Conservation (phyloP, 2,329 filamentous ascomycete species). For the Cladosporium cucumerinum region DNA sequence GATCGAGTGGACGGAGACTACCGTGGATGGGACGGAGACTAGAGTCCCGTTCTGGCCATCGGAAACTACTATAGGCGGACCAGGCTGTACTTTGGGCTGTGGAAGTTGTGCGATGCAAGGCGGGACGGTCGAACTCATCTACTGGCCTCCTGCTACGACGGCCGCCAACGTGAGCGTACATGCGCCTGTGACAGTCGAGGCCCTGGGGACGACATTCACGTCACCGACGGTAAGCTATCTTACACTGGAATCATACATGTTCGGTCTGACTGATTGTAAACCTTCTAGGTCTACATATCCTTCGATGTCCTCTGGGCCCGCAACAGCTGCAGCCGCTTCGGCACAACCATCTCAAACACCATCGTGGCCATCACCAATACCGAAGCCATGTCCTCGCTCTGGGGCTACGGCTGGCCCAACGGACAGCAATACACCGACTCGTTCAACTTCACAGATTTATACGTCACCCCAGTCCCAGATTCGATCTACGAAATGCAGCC, state of each 20-base stretch:
- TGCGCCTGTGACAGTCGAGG: slow-evolving; percentile 13
- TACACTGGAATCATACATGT: no score
- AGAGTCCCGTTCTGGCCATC: neutral
- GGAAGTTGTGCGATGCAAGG: slow-evolving; percentile 24
- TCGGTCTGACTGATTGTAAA: neutral
- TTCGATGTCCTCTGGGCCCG: slow-evolving; percentile 24
- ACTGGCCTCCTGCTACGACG: slow-evolving; percentile 21
- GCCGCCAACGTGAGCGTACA: neutral
- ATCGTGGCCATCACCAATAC: slow-evolving; percentile 22
- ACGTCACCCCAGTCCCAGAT: slow-evolving; percentile 7
- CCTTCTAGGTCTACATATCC: slow-evolving; percentile 22
- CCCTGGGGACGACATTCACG: slow-evolving; percentile 20
- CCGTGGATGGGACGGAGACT: neutral
- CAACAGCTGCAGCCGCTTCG: slow-evolving; percentile 21
- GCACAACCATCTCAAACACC: slow-evolving; percentile 19
- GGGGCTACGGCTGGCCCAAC: slow-evolving; percentile 1
- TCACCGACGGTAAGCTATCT: slow-evolving; percentile 20
- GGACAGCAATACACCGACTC: neutral
- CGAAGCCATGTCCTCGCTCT: slow-evolving; percentile 20
- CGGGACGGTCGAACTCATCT: slow-evolving; percentile 22
- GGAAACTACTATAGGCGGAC: neutral
- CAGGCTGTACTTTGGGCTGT: slow-evolving; percentile 22
- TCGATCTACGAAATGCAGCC: slow-evolving; percentile 23
- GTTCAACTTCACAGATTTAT: slow-evolving; percentile 17
- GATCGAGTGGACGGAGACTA: neutral